phyloP scores from a whole-genome alignment of 2,329 filamentous ascomycete genomes.

The Knufia fluminis region DNA sequence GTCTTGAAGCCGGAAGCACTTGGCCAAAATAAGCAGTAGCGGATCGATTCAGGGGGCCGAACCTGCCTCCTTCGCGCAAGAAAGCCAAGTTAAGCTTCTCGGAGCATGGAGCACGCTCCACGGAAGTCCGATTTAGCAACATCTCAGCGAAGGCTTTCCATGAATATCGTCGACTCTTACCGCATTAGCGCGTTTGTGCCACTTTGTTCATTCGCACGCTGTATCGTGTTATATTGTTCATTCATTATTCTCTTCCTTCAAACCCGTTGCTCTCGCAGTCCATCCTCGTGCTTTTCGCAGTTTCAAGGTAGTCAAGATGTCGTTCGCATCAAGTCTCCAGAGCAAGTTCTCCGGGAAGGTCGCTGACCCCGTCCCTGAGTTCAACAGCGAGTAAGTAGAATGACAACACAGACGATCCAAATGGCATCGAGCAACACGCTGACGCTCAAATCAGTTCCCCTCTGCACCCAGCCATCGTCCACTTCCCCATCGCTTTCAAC shows the following conservation, averaged over 20 bases:
- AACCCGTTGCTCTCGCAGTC: not conserved
- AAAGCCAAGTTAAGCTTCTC: too few relatives aligned
- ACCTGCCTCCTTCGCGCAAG: not conserved
- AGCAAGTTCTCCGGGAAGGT: conserved; percentile 23
- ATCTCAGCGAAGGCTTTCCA: conserved; percentile 6
- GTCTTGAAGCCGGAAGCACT: not conserved
- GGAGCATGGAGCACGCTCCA: not conserved
- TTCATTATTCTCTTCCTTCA: not conserved
- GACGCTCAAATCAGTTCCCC: conserved; percentile 12
- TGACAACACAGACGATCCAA: not conserved
- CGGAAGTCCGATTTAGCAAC: conserved; percentile 10
- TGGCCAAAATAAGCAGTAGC: not conserved
- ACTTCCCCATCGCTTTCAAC: conserved; percentile 24
- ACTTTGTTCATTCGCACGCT: not conserved
- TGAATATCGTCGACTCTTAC: conserved; percentile 7
- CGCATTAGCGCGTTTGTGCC: not conserved
- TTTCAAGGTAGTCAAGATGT: conserved; percentile 13
- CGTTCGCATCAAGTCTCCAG: conserved; percentile 19
- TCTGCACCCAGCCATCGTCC: conserved; percentile 20
- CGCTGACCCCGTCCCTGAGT: conserved; percentile 21
- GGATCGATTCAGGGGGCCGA: not conserved
- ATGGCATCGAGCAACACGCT: not conserved
- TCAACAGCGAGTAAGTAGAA: conserved; percentile 21
- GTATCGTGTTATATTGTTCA: not conserved
- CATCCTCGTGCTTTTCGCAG: not conserved